Conservation (phyloP, 176 grass and related monocot species). For the Lolium multiflorum region DNA sequence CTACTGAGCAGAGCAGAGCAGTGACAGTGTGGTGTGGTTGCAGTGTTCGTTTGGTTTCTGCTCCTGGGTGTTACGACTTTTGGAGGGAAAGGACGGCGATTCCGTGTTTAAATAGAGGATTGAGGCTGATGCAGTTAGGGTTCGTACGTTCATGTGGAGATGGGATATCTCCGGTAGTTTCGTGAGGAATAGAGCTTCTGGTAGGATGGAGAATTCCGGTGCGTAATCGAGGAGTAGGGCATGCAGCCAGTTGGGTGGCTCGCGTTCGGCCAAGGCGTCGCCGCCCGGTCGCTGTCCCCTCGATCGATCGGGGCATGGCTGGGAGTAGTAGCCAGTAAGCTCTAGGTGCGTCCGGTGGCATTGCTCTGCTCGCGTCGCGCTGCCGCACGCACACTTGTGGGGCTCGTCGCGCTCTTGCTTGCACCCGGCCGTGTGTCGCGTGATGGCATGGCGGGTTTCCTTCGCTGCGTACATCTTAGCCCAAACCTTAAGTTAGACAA, state of each 20-base stretch:
- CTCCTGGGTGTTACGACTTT: neutral
- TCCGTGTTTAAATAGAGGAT: conserved; percentile 45
- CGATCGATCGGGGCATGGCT: no score
- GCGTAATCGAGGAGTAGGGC: no score
- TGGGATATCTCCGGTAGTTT: conserved; percentile 33
- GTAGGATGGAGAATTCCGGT: no score
- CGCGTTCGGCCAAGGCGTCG: no score
- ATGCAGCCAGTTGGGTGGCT: no score
- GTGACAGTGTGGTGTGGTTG: neutral
- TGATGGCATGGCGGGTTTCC: no score
- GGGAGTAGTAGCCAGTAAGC: neutral
- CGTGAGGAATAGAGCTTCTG: neutral
- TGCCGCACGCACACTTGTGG: conserved; percentile 8
- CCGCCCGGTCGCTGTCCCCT: no score
- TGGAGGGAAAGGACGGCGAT: conserved; percentile 17
- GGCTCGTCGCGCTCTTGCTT: neutral
- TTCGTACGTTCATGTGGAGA: neutral
- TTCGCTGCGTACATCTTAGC: no score
- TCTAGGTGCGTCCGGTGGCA: neutral
- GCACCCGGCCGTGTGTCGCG: neutral
- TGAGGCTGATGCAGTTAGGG: neutral
- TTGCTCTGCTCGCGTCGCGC: neutral
- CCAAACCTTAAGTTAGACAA: no score
- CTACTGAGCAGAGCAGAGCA: neutral
- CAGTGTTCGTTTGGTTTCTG: neutral